Conservation (phyloP, 805 yeast genomes). For the Myxozyma neglecta region DNA sequence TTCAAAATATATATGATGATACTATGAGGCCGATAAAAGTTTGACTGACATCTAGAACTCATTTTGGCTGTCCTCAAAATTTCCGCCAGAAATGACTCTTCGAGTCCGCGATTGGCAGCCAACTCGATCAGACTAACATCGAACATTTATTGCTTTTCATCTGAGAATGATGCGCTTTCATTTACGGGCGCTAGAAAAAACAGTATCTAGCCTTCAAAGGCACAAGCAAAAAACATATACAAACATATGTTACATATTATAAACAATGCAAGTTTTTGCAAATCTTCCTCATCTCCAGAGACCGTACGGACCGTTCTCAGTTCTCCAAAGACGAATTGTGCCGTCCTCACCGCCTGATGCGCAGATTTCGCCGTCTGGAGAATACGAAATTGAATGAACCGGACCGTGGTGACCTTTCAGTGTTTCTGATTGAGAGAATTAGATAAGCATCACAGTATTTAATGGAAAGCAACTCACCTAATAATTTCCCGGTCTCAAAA, state of each 20-base stretch:
- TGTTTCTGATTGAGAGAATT: slow-evolving; percentile 13
- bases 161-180: too few relatives aligned
- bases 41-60: too few relatives aligned
- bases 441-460: not conserved
- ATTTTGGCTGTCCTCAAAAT: too few relatives aligned
- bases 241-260: not conserved
- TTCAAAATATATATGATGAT: too few relatives aligned
- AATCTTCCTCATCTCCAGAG: slow-evolving; percentile 34
- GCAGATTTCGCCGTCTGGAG: slow-evolving; percentile 33
- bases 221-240: too few relatives aligned
- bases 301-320: slow-evolving; percentile 37
- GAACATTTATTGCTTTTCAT: too few relatives aligned
- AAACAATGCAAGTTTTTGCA: not conserved
- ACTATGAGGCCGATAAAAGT: too few relatives aligned
- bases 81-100: too few relatives aligned
- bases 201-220: too few relatives aligned
- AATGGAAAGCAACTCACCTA: not conserved
- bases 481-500: slow-evolving; percentile 16
- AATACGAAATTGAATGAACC: slow-evolving; percentile 33
- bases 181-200: too few relatives aligned
- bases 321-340: slow-evolving; percentile 34
- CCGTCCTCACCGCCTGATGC: slow-evolving; percentile 37
- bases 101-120: too few relatives aligned
- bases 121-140: too few relatives aligned
- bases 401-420: slow-evolving; percentile 36